Evolutionary conservation across 192 early-diverging fungal species (phyloP).

Genomic region (Coemansia aciculifera): DNA sequence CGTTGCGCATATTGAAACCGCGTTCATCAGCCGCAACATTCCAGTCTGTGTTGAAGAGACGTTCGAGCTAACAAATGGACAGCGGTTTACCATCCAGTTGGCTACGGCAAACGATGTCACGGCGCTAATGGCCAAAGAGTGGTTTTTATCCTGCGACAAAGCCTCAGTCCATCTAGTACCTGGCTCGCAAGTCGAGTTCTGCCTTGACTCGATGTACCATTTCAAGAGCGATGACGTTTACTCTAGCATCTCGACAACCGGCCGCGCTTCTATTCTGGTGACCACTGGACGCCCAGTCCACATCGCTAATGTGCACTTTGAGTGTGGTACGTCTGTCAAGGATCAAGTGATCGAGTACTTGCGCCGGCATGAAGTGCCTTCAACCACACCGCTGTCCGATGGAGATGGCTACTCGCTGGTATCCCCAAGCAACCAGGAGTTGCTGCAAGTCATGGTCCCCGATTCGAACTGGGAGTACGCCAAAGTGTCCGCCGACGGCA

Average conservation of each 20-base stretch:
- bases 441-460: conserved; percentile 52
- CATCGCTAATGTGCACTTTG: conserved; percentile 76
- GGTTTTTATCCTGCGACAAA: conserved; percentile 60
- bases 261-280: conserved; percentile 57
- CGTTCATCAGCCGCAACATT: conserved; percentile 82
- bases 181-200: conserved; percentile 69
- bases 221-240: conserved; percentile 62
- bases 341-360: conserved; percentile 87
- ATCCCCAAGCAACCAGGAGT: background rate
- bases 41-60: conserved; percentile 72
- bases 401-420: conserved; percentile 60
- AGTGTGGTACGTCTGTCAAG: conserved; percentile 63
- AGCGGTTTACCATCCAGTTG: conserved; percentile 67
- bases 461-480: conserved; percentile 81
- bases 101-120: conserved; percentile 71
- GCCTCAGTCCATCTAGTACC: conserved; percentile 44
- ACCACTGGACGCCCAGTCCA: conserved; percentile 63
- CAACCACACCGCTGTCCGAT: conserved; percentile 73
- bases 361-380: conserved; percentile 65
- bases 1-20: conserved; percentile 71
- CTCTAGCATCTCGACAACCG: conserved; percentile 69
- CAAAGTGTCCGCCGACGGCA: conserved; percentile 76
- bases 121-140: conserved; percentile 80
- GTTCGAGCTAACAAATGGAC: conserved; percentile 71
- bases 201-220: conserved; percentile 67